phyloP scores from a whole-genome alignment of 441 rosid genomes.

The Flueggea neowawraea region DNA sequence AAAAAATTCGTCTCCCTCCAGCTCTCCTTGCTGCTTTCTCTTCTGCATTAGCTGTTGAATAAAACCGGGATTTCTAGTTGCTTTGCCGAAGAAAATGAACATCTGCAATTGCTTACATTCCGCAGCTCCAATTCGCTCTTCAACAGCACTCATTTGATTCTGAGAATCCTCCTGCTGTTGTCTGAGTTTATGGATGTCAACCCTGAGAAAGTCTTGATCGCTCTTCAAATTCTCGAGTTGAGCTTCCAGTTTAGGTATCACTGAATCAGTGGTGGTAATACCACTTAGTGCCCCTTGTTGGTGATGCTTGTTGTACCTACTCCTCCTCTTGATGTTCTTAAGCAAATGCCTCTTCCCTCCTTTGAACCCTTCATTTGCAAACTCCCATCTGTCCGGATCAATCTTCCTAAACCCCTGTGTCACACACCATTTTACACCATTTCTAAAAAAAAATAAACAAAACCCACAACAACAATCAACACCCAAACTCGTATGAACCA shows the following conservation, averaged over 20 bases:
- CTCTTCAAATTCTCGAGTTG: slow-evolving; percentile 42
- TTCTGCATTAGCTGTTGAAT: slow-evolving; percentile 37
- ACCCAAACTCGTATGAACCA: no score
- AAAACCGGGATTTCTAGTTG: slow-evolving; percentile 34
- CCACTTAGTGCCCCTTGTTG: slow-evolving; percentile 11
- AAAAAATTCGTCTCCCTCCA: slow-evolving; percentile 28
- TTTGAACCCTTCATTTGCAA: slow-evolving; percentile 60
- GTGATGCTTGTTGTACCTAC: slow-evolving; percentile 35
- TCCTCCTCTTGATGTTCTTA: slow-evolving; percentile 60
- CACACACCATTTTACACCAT: slow-evolving; percentile 6
- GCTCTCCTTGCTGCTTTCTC: slow-evolving; percentile 38
- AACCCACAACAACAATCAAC: slow-evolving; percentile 1
- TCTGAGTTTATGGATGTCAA: slow-evolving; percentile 43
- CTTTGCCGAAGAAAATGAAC: slow-evolving; percentile 45
- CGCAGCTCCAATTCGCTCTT: slow-evolving; percentile 36
- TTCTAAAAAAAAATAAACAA: slow-evolving; percentile 7
- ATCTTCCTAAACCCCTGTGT: slow-evolving; percentile 74
- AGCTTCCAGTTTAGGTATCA: slow-evolving; percentile 18
- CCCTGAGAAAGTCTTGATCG: slow-evolving; percentile 38
- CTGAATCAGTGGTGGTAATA: slow-evolving; percentile 1
- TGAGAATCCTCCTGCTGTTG: slow-evolving; percentile 42
- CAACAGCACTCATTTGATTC: slow-evolving; percentile 30
- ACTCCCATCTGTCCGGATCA: slow-evolving; percentile 70
- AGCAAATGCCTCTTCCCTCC: slow-evolving; percentile 68
- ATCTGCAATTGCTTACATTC: slow-evolving; percentile 52